These are phyloP conservation scores for Paraurostyla sp. DNA, from an alignment of 73 alveolate genomes.

Conservation along the genomic window DNA sequence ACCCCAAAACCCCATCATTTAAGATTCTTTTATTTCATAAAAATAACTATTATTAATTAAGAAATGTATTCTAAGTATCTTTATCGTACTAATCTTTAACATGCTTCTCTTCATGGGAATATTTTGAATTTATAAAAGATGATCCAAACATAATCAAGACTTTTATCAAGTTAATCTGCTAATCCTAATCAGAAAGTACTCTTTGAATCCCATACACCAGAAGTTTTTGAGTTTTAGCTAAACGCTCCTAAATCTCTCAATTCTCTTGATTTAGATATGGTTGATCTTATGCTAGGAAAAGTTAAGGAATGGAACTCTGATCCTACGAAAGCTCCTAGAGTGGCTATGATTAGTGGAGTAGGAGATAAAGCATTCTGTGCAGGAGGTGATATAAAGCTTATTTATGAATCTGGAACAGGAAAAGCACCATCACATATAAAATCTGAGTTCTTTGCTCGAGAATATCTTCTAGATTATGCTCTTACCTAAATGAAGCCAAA, in stretches of 20 bases:
- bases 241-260: conserved; percentile 84
- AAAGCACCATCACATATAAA: conserved; percentile 57
- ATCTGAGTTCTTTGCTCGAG: conserved; percentile 76
- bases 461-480: conserved; percentile 82
- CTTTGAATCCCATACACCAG: not conserved
- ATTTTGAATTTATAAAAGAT: not conserved
- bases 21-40: not conserved
- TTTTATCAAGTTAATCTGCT: not conserved
- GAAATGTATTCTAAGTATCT: too few species aligned
- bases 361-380: conserved; percentile 98
- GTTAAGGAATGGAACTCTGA: conserved; percentile 68
- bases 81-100: not conserved
- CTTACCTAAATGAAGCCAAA: conserved; percentile 87
- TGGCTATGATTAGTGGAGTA: conserved; percentile 85
- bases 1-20: not conserved
- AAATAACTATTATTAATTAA: too few species aligned
- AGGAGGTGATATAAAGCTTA: conserved; percentile 94
- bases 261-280: conserved; percentile 85
- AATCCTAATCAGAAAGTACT: conserved; percentile 12
- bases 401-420: conserved; percentile 81
- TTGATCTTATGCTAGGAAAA: conserved; percentile 61
- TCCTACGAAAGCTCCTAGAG: conserved; percentile 70
- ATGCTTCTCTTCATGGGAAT: not conserved
- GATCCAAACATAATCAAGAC: not conserved
- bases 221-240: conserved; percentile 62